These are phyloP conservation scores for Byssoonygena ceratinophila DNA, from an alignment of 2,329 filamentous ascomycete genomes.

Conservation along the genomic window DNA sequence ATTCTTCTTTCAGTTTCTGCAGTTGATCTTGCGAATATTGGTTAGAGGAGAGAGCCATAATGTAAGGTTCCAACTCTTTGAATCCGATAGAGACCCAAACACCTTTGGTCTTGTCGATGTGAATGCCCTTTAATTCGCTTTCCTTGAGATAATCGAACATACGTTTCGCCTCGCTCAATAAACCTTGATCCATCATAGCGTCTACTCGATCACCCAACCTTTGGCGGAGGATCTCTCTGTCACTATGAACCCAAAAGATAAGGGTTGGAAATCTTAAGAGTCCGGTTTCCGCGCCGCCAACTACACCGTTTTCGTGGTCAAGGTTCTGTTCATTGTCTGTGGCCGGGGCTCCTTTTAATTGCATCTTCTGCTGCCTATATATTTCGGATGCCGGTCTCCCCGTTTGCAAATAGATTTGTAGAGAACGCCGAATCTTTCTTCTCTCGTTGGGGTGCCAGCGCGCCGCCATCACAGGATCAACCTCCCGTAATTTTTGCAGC, in stretches of 20 bases:
- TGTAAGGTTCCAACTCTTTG: slow-evolving; percentile 74
- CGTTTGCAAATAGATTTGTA: slow-evolving; percentile 80
- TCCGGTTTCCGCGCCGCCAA: slow-evolving; percentile 15
- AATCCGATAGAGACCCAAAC: slow-evolving; percentile 97
- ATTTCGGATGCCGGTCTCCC: slow-evolving; percentile 74
- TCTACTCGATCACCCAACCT: slow-evolving; percentile 70
- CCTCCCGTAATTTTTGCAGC: slow-evolving; percentile 58
- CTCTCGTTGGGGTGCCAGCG: slow-evolving; percentile 90
- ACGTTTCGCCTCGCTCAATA: slow-evolving; percentile 51
- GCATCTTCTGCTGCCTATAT: slow-evolving; percentile 62
- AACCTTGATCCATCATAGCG: slow-evolving; percentile 62
- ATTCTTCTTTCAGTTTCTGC: slow-evolving; percentile 46
- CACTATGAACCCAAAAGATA: slow-evolving; percentile 78
- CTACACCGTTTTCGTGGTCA: neutral
- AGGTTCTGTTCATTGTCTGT: neutral
- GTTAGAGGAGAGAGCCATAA: slow-evolving; percentile 37
- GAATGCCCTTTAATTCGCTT: slow-evolving; percentile 39
- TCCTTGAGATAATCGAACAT: slow-evolving; percentile 42
- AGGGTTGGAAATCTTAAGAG: slow-evolving; percentile 49
- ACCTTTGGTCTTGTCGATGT: slow-evolving; percentile 63
- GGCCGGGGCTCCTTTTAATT: slow-evolving; percentile 14
- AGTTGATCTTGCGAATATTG: slow-evolving; percentile 33
- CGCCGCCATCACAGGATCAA: slow-evolving; percentile 81
- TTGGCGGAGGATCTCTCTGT: slow-evolving; percentile 54
- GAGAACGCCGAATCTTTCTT: slow-evolving; percentile 76